Conservation (phyloP, 2,329 filamentous ascomycete species). For the Endoconidiophora laricicola region DNA sequence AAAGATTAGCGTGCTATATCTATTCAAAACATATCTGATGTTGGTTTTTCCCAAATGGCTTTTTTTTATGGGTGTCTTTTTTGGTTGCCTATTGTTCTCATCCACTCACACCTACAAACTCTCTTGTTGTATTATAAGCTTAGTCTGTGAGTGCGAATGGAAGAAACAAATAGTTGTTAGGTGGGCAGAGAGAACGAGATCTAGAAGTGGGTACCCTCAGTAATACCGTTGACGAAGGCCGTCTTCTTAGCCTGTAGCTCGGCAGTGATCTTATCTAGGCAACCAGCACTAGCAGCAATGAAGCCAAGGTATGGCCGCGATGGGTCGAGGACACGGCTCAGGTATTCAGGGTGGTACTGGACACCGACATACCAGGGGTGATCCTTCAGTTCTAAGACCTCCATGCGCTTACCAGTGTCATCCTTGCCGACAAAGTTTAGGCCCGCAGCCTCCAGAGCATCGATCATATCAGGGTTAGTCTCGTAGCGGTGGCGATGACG, state of each 20-base stretch:
- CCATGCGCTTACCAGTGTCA: slow-evolving; percentile 61
- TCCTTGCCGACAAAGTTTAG: slow-evolving; percentile 68
- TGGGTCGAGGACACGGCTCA: slow-evolving; percentile 56
- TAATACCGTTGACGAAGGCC: slow-evolving; percentile 9
- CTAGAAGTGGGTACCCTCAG: slow-evolving; percentile 11
- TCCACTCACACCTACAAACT: too few species aligned
- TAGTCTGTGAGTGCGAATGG: too few species aligned
- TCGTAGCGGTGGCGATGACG: slow-evolving; percentile 83
- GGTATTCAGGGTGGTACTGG: slow-evolving; percentile 81
- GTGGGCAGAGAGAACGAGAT: background rate
- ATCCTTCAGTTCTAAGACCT: slow-evolving; percentile 65
- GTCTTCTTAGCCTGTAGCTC: slow-evolving; percentile 15
- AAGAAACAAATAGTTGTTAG: too few species aligned
- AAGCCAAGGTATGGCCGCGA: slow-evolving; percentile 64
- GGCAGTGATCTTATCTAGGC: slow-evolving; percentile 32
- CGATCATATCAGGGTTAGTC: slow-evolving; percentile 67
- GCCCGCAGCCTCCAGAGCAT: slow-evolving; percentile 49
- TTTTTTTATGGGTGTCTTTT: too few species aligned
- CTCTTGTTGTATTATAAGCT: too few species aligned
- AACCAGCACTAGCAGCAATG: slow-evolving; percentile 58
- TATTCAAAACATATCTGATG: too few species aligned
- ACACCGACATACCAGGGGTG: slow-evolving; percentile 73
- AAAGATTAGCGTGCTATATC: too few species aligned
- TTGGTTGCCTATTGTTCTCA: too few species aligned
- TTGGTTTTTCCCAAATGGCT: too few species aligned